Evolutionary conservation across 1,284 basidiomycete genomes (phyloP).

Genomic region (Butyriboletus pseudospeciosus): DNA sequence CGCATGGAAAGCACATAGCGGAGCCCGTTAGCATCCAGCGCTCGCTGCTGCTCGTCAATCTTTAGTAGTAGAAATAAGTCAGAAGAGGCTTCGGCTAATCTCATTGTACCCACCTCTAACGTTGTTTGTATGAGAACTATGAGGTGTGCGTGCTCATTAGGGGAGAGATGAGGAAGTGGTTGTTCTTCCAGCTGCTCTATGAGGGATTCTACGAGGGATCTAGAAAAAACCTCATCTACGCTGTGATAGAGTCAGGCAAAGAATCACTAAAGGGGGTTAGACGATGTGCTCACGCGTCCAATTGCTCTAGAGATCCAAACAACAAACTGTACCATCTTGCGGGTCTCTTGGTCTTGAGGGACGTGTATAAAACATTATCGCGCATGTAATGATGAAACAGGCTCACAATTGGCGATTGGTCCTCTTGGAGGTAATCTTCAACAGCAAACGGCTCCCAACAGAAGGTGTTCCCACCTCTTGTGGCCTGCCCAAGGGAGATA

Average conservation of each 20-base stretch:
- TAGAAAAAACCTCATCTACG: slow-evolving; percentile 59
- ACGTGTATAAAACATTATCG: neutral
- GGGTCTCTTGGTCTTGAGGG: slow-evolving; percentile 25
- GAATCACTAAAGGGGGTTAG: neutral
- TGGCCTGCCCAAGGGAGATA: slow-evolving; percentile 53
- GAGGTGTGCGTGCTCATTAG: slow-evolving; percentile 75
- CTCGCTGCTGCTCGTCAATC: slow-evolving; percentile 82
- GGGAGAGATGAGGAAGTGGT: slow-evolving; percentile 66
- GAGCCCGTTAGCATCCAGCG: slow-evolving; percentile 84
- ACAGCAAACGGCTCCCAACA: slow-evolving; percentile 48
- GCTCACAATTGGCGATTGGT: slow-evolving; percentile 21
- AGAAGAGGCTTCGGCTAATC: neutral
- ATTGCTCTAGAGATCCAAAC: slow-evolving; percentile 39
- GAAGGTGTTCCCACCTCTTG: slow-evolving; percentile 27
- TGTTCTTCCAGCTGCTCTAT: slow-evolving; percentile 60
- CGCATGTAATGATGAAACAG: neutral
- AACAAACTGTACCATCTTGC: slow-evolving; percentile 41
- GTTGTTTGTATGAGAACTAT: slow-evolving; percentile 80
- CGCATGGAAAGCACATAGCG: slow-evolving; percentile 88
- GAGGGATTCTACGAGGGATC: slow-evolving; percentile 56
- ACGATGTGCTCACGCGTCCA: slow-evolving; percentile 40
- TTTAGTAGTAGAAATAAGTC: slow-evolving; percentile 30
- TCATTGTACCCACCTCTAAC: slow-evolving; percentile 58
- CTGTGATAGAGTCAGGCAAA: slow-evolving; percentile 25
- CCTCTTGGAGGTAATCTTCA: slow-evolving; percentile 50